A percentile compares a stretch with the other conserved stretches of the same genome.
These are phyloP conservation scores for Scleromitrula shiraiana DNA, from an alignment of 2,329 filamentous ascomycete species.

Conservation along the genomic window DNA sequence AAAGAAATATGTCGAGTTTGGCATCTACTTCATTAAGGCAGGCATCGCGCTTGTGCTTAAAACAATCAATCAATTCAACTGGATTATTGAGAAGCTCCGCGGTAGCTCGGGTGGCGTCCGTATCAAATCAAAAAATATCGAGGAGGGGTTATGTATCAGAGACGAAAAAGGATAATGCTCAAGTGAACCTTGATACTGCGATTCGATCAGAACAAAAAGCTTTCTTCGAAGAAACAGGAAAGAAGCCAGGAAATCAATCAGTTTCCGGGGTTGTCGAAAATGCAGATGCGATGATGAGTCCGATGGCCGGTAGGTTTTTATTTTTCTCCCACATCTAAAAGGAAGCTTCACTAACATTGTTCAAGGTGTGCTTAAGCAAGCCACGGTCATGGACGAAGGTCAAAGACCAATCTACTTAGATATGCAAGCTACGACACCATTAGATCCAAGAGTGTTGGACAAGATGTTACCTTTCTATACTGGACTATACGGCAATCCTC, in stretches of 20 bases:
- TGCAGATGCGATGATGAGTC: slow-evolving; percentile 62
- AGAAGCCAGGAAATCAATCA: slow-evolving; percentile 21
- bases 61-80: slow-evolving; percentile 21
- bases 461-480: slow-evolving; percentile 94
- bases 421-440: slow-evolving; percentile 94
- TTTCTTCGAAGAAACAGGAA: slow-evolving; percentile 50
- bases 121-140: slow-evolving; percentile 18
- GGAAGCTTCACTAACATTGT: slow-evolving; percentile 17
- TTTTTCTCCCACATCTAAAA: slow-evolving; percentile 11
- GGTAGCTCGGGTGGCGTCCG: slow-evolving; percentile 16
- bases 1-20: slow-evolving; percentile 6
- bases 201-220: slow-evolving; percentile 82
- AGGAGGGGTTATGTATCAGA: slow-evolving; percentile 74
- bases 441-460: slow-evolving; percentile 90
- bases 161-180: slow-evolving; percentile 69
- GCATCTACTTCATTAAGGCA: slow-evolving; percentile 26
- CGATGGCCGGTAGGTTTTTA: slow-evolving; percentile 53
- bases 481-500: slow-evolving; percentile 91
- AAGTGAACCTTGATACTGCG: slow-evolving; percentile 73
- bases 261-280: slow-evolving; percentile 22
- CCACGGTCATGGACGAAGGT: slow-evolving; percentile 86
- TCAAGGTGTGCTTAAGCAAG: slow-evolving; percentile 74
- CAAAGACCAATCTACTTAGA: slow-evolving; percentile 94
- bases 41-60: slow-evolving; percentile 28
- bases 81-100: slow-evolving; percentile 21